Conservation (phyloP, 768 basidiomycete species). For the Lactifluus hygrophoroides region DNA sequence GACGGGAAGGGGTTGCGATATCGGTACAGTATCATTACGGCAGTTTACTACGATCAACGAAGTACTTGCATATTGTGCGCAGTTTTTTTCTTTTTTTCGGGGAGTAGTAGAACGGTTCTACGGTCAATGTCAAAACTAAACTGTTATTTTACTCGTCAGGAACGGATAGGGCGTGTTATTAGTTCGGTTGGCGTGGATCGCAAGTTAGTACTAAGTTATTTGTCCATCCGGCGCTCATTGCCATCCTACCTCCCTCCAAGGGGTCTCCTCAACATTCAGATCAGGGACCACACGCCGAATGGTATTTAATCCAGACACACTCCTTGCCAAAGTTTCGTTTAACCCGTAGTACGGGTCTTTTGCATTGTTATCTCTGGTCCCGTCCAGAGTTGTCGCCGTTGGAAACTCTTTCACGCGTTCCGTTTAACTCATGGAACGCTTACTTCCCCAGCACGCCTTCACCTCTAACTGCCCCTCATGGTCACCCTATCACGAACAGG, state of each 20-base stretch:
- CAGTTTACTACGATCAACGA: no score
- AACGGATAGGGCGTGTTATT: slow-evolving; percentile 1
- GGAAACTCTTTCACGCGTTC: background rate
- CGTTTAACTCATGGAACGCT: background rate
- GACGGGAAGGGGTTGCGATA: no score
- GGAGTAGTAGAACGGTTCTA: background rate
- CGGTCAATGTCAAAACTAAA: background rate
- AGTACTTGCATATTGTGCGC: background rate
- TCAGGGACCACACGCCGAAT: slow-evolving; percentile 10
- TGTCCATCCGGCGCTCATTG: background rate
- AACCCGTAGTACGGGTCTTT: background rate
- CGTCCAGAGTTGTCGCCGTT: background rate
- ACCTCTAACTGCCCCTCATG: background rate
- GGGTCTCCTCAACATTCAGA: background rate
- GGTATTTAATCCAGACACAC: slow-evolving; percentile 9
- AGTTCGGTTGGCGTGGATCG: background rate
- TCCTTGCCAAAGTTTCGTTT: background rate
- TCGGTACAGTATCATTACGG: no score
- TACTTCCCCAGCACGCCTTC: background rate
- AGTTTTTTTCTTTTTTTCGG: background rate
- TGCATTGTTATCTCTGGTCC: background rate
- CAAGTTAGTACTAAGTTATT: no score
- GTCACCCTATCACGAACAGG: background rate
- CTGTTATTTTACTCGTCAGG: background rate
- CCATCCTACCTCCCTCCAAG: background rate